These are phyloP conservation scores for Hymenoscyphus occultus DNA, from an alignment of 2,329 filamentous ascomycete genomes.

Conservation along the genomic window DNA sequence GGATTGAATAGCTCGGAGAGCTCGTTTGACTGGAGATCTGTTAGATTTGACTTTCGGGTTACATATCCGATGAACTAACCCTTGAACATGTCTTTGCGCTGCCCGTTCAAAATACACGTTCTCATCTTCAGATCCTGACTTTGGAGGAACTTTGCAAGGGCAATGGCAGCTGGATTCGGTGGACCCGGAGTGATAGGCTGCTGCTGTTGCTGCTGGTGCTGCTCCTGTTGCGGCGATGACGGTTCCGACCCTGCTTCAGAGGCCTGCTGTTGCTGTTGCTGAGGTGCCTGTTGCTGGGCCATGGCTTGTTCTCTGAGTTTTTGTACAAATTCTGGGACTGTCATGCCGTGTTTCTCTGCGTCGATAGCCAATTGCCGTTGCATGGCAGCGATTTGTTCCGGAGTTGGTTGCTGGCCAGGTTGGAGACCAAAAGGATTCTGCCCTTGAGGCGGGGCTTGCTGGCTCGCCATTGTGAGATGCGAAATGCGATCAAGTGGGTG, in stretches of 20 bases:
- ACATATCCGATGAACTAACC: constrained; percentile 49
- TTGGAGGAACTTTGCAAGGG: constrained; percentile 83
- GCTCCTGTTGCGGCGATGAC: constrained; percentile 36
- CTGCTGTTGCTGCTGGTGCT: constrained; percentile 48
- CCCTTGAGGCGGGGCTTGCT: constrained; percentile 27
- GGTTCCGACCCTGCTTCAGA: constrained; percentile 21
- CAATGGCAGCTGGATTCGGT: constrained; percentile 83
- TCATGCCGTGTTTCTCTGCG: constrained; percentile 80
- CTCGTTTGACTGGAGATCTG: constrained; percentile 74
- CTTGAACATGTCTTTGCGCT: constrained; percentile 97
- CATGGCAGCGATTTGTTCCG: constrained; percentile 82
- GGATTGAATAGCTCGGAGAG: constrained; percentile 83
- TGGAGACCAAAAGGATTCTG: constrained; percentile 26
- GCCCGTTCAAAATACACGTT: constrained; percentile 90
- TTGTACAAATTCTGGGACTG: constrained; percentile 79
- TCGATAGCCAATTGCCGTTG: constrained; percentile 79
- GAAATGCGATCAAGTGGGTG: not conserved
- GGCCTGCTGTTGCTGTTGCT: constrained; percentile 34
- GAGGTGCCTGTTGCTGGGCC: constrained; percentile 50
- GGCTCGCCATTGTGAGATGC: constrained; percentile 19
- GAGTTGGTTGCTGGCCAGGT: constrained; percentile 55
- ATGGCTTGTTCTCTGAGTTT: constrained; percentile 58
- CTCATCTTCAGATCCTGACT: constrained; percentile 82
- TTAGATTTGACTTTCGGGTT: constrained; percentile 16
- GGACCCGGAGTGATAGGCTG: constrained; percentile 74